Conservation (phyloP, 768 basidiomycete genomes). For the Tylopilus balloui region DNA sequence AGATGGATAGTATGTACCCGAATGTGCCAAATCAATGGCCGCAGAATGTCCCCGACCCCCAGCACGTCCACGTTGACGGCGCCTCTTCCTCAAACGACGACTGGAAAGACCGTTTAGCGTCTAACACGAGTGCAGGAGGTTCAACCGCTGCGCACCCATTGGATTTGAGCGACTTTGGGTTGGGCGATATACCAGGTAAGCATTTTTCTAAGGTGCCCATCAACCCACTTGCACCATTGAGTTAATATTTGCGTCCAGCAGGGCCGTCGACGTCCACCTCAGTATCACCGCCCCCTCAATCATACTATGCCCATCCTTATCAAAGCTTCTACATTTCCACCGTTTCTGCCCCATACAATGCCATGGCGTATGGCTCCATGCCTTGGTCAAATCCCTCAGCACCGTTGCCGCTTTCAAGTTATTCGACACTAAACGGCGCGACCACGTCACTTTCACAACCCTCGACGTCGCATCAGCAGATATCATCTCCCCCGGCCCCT, state of each 20-base stretch:
- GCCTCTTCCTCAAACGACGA: slow-evolving; percentile 31
- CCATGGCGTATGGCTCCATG: slow-evolving; percentile 49
- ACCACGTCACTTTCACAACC: slow-evolving; percentile 41
- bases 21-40: slow-evolving; percentile 40
- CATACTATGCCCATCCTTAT: slow-evolving; percentile 41
- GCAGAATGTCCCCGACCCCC: slow-evolving; percentile 35
- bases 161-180: slow-evolving; percentile 42
- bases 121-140: slow-evolving; percentile 22
- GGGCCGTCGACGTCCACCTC: slow-evolving; percentile 40
- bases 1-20: slow-evolving; percentile 45
- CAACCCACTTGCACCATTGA: slow-evolving; percentile 3
- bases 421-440: slow-evolving; percentile 78
- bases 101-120: slow-evolving; percentile 37
- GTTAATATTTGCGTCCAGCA: slow-evolving; percentile 16
- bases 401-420: slow-evolving; percentile 60
- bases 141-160: slow-evolving; percentile 33
- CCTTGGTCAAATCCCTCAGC: slow-evolving; percentile 42
- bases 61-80: slow-evolving; percentile 32
- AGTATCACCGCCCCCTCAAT: slow-evolving; percentile 37
- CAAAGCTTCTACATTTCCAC: slow-evolving; percentile 39
- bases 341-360: slow-evolving; percentile 46
- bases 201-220: slow-evolving; percentile 30
- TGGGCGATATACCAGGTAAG: slow-evolving; percentile 44
- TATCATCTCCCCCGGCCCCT: slow-evolving; percentile 26
- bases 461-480: slow-evolving; percentile 31